Base-by-base conservation (phyloP, 1,284 basidiomycete genomes). In the Leccinum pseudoinsigne region DNA sequence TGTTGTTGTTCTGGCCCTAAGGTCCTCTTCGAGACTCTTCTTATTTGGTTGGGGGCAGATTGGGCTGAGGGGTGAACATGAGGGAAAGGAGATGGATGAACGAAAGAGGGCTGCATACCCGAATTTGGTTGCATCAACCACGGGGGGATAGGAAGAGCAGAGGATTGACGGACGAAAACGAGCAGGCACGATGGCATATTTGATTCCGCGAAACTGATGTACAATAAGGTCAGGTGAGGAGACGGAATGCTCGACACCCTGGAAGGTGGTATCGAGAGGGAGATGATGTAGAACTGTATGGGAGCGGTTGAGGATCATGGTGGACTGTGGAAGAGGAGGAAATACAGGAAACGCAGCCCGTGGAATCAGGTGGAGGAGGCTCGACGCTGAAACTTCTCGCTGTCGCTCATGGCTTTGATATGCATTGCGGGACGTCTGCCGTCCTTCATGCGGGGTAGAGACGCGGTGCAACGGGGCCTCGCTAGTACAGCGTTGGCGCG, bases 391-490 rank as follows among this genome's bases (percentile, higher is more conserved):
- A 28, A 28, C 26, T 28, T 28, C 26, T 28, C 26, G 26, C 26
- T 28, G 26, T 28, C 26, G 26, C 26, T 28, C 26, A 28, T 28
- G 7, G 7, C 26, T 28, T 28, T 28, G 26, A 28, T 28, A 28
- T 28, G 26, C 26, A 28, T 28, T 28, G 26, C 26, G 26, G 26
- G 26, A 28, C 26, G 26, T 28, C 26, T 28, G 2, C 93, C 93
- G 75, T 94, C 90, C 74, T 93, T 92, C 84, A 92, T 92, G 61
- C 93, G 85, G 42, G 94, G 94, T 28, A 95, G 78, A 23, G 93
- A 95, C 56, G 93, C 92, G 42, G 94, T 93, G 68, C 94, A 87
- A 77, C 92, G 94, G 68, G 95, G 85, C 79, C 89, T 93, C 60
- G 92, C 92, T 64, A 34, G 31, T 34, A 95, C 88, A n/a, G 93